Base-by-base conservation (phyloP, 2,329 filamentous ascomycete species). In the Graphilbum fragrans region DNA sequence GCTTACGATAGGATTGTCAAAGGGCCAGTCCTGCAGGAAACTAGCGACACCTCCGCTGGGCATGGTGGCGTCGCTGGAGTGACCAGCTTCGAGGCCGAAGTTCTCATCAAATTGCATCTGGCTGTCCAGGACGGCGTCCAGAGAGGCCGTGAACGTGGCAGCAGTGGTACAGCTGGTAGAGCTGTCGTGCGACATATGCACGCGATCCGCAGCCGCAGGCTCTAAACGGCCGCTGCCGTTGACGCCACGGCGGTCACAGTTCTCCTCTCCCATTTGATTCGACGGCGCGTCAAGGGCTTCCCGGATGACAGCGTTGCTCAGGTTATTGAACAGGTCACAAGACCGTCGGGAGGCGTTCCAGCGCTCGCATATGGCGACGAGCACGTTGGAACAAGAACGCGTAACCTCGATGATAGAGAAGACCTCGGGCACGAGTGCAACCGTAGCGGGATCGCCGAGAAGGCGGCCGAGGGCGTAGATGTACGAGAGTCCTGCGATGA, bases 341-440 rank as follows among this genome's bases (percentile, higher is more conserved):
- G 39, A 41, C 3, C 33, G 22, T 14, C 49, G 46, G 0, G 45
- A 46, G 18, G 41, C 47, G 25, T 47, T 43, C 47, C 49, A 50
- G n/a, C 49, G 39, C 36, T 49, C 49, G 29, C 46, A 47, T 12
- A 50, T 50, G 21, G 47, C 49, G 10, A 42, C 47, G 19, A 50
- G n/a, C 5, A 50, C 44, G 32, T 49, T 49, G 4, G 49, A 49
- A 37, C 49, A 50, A n/a, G 46, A 42, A 1, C 49, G 42, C 12
- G 47, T 40, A 18, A 45, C 44, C 6, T 42, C 43, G n/a, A 49
- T 29, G 1, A 48, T 44, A 8, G 42, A 37, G 3, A 48, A 21
- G 5, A 45, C 25, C 4, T 43, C 31, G 1, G 49, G 49, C 18
- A 48, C 33, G 16, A 48, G 40, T 2, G 16, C 33, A 9, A 10